These are phyloP conservation scores for Candida dubliniensis DNA, from an alignment of 1,139 yeast species.

Conservation along the genomic window DNA sequence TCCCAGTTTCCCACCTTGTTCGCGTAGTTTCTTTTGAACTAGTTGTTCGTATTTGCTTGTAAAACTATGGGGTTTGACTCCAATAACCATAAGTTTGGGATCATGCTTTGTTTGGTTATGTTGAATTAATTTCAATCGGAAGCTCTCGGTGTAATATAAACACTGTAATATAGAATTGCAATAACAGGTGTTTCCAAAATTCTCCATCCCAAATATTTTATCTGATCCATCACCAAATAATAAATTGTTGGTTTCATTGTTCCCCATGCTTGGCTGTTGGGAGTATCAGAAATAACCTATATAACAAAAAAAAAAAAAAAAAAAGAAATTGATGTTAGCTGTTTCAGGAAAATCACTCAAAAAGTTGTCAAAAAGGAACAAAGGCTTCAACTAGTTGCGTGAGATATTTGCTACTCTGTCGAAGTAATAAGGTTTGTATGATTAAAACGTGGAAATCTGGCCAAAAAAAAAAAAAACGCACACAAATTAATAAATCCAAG, in stretches of 20 bases:
- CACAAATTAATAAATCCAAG: neutral
- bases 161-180: constrained; percentile 92
- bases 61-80: constrained; percentile 47
- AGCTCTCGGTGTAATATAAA: constrained; percentile 69
- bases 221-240: constrained; percentile 60
- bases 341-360: too few species aligned
- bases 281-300: too few species aligned
- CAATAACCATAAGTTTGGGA: constrained; percentile 39
- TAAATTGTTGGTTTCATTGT: neutral
- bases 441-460: too few species aligned
- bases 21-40: constrained; percentile 38
- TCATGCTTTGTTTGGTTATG: constrained; percentile 38
- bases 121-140: constrained; percentile 55
- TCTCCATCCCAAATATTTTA: constrained; percentile 90
- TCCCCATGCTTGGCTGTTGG: neutral
- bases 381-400: too few species aligned
- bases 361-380: too few species aligned
- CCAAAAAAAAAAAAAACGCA: neutral
- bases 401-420: too few species aligned
- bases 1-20: constrained; percentile 23
- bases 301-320: neutral
- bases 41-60: constrained; percentile 47
- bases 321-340: too few species aligned
- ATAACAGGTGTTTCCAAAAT: constrained; percentile 93
- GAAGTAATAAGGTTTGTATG: too few species aligned